phyloP scores from a whole-genome alignment of 2,329 filamentous ascomycete genomes.

The Hypomyces perniciosus region DNA sequence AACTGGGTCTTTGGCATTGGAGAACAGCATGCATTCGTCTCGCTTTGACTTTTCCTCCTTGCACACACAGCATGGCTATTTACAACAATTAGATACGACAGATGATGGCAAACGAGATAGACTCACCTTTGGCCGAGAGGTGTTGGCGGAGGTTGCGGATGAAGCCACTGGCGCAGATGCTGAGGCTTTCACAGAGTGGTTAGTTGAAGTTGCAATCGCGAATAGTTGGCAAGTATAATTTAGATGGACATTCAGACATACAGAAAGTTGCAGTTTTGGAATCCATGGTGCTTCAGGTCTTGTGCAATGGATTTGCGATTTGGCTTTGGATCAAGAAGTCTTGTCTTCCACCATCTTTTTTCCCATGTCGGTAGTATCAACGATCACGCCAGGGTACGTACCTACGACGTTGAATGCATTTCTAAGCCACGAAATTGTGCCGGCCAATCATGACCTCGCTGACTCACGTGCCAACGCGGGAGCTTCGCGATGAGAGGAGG shows the following conservation, averaged over 20 bases:
- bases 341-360: conserved; percentile 16
- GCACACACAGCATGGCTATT: conserved; percentile 93
- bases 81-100: neutral
- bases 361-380: conserved; percentile 18
- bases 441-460: conserved; percentile 22
- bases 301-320: conserved; percentile 4
- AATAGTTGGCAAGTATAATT: neutral
- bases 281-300: conserved; percentile 25
- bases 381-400: conserved; percentile 12
- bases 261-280: conserved; percentile 23
- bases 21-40: conserved; percentile 99
- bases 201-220: conserved; percentile 1
- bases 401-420: conserved; percentile 17
- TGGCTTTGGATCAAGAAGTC: conserved; percentile 8
- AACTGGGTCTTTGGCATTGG: conserved; percentile 72
- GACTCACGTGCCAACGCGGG: conserved; percentile 25
- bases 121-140: conserved; percentile 39
- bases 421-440: conserved; percentile 20
- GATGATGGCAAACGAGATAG: neutral
- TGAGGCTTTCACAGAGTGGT: conserved; percentile 16
- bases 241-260: conserved; percentile 15
- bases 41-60: conserved; percentile 87
- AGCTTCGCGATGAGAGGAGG: conserved; percentile 16
- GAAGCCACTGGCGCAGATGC: conserved; percentile 22
- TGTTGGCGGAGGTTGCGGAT: conserved; percentile 25